Base-by-base conservation (phyloP, 768 basidiomycete species). In the Coprinellus micaceus region DNA sequence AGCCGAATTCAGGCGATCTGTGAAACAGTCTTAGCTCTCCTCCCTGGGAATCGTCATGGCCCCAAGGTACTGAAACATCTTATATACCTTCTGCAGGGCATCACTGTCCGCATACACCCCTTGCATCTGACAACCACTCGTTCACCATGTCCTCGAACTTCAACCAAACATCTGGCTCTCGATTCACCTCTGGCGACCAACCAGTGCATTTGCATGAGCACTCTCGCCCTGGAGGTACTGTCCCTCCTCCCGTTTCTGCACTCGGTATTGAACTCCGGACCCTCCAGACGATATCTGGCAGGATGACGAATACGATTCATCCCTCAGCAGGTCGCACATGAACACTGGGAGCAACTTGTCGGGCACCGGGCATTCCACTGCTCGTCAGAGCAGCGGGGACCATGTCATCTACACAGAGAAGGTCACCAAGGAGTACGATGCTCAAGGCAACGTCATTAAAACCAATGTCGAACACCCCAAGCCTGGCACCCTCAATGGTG, bases 381-480 rank as follows among this genome's bases (percentile, higher is more conserved):
- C 40, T 17, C 40, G n/a, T 17, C 33, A 47, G 7, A 4, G 7
- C 36, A 17, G 17, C 3, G 49, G 33, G 3, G 56, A 43, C 4
- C 40, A n/a, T 21, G 22, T 57, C 19, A 21, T 57, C n/a, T 57
- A 52, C 43, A 52, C 37, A 19, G 56, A 57, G 43, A 36, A 52
- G 26, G 33, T 47, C 3, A 57, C 50, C 24, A 57, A 51, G 40
- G 43, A 39, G 5, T 52, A 30, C 24, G 56, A 57, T 22, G 36
- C 30, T 26, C 12, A 57, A 15, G 56, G 56, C 17, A 51, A 52
- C 45, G 50, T 57, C 29, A 28, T 57, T 29, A n/a, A 25, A 10
- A 29, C 33, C 1, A 21, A 50, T 24, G 39, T 56, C 26, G 39
- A 49, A 33, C 54, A 48, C 17, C 54, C 45, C 26, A 44, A 28